A percentile compares a stretch with the other conserved stretches of the same genome.
Conservation (phyloP, 495 filamentous ascomycete genomes). For the Xylaria curta region DNA sequence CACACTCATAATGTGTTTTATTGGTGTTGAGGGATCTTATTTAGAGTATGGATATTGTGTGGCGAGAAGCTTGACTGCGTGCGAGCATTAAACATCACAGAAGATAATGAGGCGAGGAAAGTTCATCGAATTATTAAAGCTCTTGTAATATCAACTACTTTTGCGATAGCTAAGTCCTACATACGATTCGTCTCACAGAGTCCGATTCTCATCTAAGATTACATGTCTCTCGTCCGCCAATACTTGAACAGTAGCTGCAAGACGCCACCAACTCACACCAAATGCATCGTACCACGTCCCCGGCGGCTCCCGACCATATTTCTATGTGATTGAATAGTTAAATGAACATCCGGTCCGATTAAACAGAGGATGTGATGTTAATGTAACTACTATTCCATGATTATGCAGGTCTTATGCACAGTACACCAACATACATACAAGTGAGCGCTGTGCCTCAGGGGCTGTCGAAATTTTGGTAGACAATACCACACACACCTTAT, state of each 20-base stretch:
- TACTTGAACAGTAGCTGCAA: not conserved
- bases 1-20: not conserved
- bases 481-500: too few relatives aligned
- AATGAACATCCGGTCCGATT: not conserved
- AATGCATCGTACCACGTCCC: not conserved
- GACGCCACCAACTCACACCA: not conserved
- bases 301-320: not conserved
- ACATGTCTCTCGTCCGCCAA: not conserved
- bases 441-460: conserved; percentile 8
- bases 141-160: not conserved
- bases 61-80: not conserved
- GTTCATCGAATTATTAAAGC: not conserved
- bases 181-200: not conserved
- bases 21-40: not conserved
- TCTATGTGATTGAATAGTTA: not conserved
- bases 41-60: not conserved
- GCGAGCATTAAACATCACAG: not conserved
- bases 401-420: not conserved
- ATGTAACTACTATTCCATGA: not conserved
- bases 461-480: too few relatives aligned
- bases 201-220: not conserved
- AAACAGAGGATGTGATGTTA: not conserved
- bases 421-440: conserved; percentile 4
- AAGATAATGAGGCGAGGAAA: not conserved
- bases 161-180: not conserved